These are phyloP conservation scores for Vinca minor DNA, from an alignment of 257 asterid species.

Conservation along the genomic window DNA sequence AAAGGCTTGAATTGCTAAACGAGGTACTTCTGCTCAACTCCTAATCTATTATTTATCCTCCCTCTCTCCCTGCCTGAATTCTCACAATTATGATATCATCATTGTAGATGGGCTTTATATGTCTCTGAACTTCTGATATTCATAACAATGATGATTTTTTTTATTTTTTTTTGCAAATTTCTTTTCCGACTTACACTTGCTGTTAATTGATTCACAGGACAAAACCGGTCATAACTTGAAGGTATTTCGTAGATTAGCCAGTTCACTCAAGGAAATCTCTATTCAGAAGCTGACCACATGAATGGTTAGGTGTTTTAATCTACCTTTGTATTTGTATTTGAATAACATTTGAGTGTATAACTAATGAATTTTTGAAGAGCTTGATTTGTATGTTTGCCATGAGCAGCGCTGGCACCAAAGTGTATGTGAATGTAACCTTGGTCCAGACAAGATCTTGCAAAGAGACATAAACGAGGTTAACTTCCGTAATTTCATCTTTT, in stretches of 20 bases:
- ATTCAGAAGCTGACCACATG: slow-evolving; percentile 36
- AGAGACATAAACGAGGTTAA: too few relatives aligned
- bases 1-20: slow-evolving; percentile 64
- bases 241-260: slow-evolving; percentile 51
- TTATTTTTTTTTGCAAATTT: too few relatives aligned
- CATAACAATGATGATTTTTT: not conserved
- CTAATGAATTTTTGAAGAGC: not conserved
- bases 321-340: too few relatives aligned
- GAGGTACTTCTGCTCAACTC: slow-evolving; percentile 47
- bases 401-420: too few relatives aligned
- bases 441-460: too few relatives aligned
- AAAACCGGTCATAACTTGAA: slow-evolving; percentile 72
- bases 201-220: slow-evolving; percentile 39
- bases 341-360: too few relatives aligned
- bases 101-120: too few relatives aligned
- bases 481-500: too few relatives aligned
- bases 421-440: too few relatives aligned
- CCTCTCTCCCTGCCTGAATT: not conserved
- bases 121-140: not conserved
- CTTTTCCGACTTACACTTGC: not conserved
- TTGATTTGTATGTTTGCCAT: too few relatives aligned
- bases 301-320: not conserved
- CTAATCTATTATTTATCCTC: not conserved
- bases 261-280: slow-evolving; percentile 63
- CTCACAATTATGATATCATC: too few relatives aligned